Conservation (phyloP, 2,329 filamentous ascomycete species). For the Aspergillus unguis region DNA sequence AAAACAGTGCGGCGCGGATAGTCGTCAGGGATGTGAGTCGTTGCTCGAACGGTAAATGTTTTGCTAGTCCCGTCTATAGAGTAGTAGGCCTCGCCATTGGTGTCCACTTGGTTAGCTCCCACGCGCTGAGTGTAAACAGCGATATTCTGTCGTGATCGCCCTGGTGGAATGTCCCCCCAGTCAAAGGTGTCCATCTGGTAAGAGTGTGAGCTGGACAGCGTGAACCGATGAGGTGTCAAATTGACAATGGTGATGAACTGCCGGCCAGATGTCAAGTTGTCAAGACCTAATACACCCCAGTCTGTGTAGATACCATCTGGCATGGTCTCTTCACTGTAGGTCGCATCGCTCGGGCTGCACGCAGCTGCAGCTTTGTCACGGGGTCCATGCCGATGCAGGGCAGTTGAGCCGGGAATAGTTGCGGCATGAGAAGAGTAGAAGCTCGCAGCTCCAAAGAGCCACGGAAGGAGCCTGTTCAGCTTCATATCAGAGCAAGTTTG, state of each 20-base stretch:
- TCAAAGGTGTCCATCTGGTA: slow-evolving; percentile 12
- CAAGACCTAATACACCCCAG: slow-evolving; percentile 6
- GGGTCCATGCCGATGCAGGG: too few relatives aligned
- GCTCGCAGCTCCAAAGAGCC: neutral
- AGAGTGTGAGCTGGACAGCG: slow-evolving; percentile 5
- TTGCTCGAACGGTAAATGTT: slow-evolving; percentile 9
- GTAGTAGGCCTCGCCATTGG: slow-evolving; percentile 12
- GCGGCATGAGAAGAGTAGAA: neutral
- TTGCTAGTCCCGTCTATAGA: slow-evolving; percentile 6
- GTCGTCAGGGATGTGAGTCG: slow-evolving; percentile 6
- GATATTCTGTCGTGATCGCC: slow-evolving; percentile 9
- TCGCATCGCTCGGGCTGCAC: slow-evolving; percentile 4
- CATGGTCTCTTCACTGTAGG: slow-evolving; percentile 9
- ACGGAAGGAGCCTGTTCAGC: neutral
- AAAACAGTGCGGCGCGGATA: slow-evolving; percentile 9
- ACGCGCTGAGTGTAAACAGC: slow-evolving; percentile 2
- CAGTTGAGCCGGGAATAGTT: neutral
- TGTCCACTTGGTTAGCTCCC: slow-evolving; percentile 3
- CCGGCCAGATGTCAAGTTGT: slow-evolving; percentile 1
- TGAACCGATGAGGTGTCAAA: slow-evolving; percentile 9
- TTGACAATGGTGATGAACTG: slow-evolving; percentile 12
- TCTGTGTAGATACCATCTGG: slow-evolving; percentile 9
- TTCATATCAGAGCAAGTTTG: neutral
- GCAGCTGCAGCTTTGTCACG: neutral
- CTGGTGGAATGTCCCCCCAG: slow-evolving; percentile 10